Evolutionary conservation across 768 basidiomycete genomes (phyloP).

Genomic region (Steccherinum ochraceum): DNA sequence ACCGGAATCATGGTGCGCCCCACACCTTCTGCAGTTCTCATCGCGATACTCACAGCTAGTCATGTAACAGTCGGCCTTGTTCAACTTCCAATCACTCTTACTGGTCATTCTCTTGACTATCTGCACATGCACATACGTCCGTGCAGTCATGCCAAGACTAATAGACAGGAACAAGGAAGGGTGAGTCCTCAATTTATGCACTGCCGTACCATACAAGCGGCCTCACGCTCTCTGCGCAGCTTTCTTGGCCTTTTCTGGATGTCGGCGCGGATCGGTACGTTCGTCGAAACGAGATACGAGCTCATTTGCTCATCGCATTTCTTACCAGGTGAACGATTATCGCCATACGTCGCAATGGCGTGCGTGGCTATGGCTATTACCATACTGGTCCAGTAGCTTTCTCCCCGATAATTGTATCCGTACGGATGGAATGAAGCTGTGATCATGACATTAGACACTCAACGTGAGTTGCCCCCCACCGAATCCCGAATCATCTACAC

Average conservation of each 20-base stretch:
- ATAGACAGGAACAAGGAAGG: slow-evolving; percentile 94
- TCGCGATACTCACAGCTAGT: no score
- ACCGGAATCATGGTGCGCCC: no score
- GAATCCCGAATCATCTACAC: no score
- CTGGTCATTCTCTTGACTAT: slow-evolving; percentile 90
- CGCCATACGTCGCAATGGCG: slow-evolving; percentile 91
- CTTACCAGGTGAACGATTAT: slow-evolving; percentile 82
- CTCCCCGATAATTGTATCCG: no score
- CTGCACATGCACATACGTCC: slow-evolving; percentile 95
- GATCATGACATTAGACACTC: no score
- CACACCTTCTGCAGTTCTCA: no score
- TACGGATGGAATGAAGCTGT: no score
- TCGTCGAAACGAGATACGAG: not conserved
- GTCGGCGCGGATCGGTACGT: slow-evolving; percentile 87
- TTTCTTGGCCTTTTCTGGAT: slow-evolving; percentile 93
- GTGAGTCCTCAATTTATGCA: slow-evolving; percentile 46
- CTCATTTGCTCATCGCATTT: not conserved
- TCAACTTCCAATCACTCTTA: slow-evolving; percentile 95
- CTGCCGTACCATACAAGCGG: not conserved
- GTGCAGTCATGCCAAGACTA: slow-evolving; percentile 82
- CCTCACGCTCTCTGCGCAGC: no score
- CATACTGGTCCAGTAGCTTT: slow-evolving; percentile 40
- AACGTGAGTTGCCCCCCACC: no score
- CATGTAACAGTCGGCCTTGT: slow-evolving; percentile 93
- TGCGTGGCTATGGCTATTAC: slow-evolving; percentile 90